Evolutionary conservation across 345 rosid species (phyloP).

Genomic region (Brassica cretica): DNA sequence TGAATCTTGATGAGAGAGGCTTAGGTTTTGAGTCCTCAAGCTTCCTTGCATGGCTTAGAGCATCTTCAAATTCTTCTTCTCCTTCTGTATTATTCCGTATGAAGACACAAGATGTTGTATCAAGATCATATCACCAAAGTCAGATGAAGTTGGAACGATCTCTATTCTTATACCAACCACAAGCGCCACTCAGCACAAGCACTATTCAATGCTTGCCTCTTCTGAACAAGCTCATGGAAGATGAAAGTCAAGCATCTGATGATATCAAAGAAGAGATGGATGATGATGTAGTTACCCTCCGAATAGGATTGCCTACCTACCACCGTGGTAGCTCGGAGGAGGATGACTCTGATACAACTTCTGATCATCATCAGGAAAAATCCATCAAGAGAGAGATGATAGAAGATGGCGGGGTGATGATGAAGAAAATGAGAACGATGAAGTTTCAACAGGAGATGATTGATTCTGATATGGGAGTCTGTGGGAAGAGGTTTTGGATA

Average conservation of each 20-base stretch:
- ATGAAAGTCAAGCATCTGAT: slow-evolving; percentile 1
- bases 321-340: slow-evolving; percentile 34
- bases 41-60: slow-evolving; percentile 37
- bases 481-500: slow-evolving; percentile 62
- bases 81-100: slow-evolving; percentile 23
- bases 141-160: slow-evolving; percentile 30
- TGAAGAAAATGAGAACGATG: slow-evolving; percentile 32
- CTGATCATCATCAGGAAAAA: slow-evolving; percentile 18
- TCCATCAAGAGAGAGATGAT: slow-evolving; percentile 29
- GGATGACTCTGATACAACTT: slow-evolving; percentile 36
- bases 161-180: slow-evolving; percentile 28
- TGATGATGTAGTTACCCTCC: slow-evolving; percentile 36
- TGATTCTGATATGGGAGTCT: slow-evolving; percentile 31
- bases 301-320: slow-evolving; percentile 37
- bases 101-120: slow-evolving; percentile 29
- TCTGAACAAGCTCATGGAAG: slow-evolving; percentile 42
- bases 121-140: slow-evolving; percentile 23
- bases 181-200: slow-evolving; percentile 20
- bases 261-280: slow-evolving; percentile 25
- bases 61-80: slow-evolving; percentile 38
- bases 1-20: slow-evolving; percentile 21
- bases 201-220: slow-evolving; percentile 39
- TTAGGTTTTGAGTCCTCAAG: slow-evolving; percentile 21
- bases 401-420: slow-evolving; percentile 28
- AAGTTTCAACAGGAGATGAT: slow-evolving; percentile 5